phyloP scores from a whole-genome alignment of 305 asterid genomes.

The Solanum aculeatissimum region DNA sequence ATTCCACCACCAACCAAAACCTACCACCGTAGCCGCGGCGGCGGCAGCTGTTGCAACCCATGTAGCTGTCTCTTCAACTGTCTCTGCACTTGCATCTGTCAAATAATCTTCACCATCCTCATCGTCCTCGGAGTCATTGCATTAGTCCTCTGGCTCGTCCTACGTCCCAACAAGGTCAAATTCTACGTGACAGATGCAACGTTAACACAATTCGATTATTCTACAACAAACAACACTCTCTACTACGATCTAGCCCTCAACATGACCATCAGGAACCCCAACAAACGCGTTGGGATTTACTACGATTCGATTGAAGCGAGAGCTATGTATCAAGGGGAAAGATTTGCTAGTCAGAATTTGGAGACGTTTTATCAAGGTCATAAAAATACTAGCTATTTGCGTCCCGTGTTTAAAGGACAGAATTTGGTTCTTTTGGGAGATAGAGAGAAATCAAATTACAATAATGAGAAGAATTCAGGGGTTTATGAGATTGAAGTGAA shows the following conservation, averaged over 20 bases:
- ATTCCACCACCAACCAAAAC: conserved; percentile 41
- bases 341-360: conserved; percentile 19
- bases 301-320: conserved; percentile 44
- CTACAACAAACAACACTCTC: conserved; percentile 16
- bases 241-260: conserved; percentile 11
- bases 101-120: conserved; percentile 43
- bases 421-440: conserved; percentile 18
- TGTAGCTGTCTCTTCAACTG: conserved; percentile 57
- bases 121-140: conserved; percentile 28
- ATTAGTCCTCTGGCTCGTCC: conserved; percentile 41
- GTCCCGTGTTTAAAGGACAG: conserved; percentile 14
- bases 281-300: conserved; percentile 45
- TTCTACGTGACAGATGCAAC: conserved; percentile 39
- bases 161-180: conserved; percentile 66
- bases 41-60: conserved; percentile 45
- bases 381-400: conserved; percentile 4
- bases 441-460: conserved; percentile 21
- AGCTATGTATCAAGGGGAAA: conserved; percentile 34
- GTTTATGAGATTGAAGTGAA: conserved; percentile 37
- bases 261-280: conserved; percentile 44
- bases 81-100: conserved; percentile 51
- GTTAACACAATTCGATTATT: conserved; percentile 30
- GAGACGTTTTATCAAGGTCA: conserved; percentile 16
- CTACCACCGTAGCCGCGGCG: conserved; percentile 58
- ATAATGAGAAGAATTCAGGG: conserved; percentile 17